Evolutionary conservation across 2,329 filamentous ascomycete species (phyloP).

Genomic region (Hymenoscyphus infarciens): DNA sequence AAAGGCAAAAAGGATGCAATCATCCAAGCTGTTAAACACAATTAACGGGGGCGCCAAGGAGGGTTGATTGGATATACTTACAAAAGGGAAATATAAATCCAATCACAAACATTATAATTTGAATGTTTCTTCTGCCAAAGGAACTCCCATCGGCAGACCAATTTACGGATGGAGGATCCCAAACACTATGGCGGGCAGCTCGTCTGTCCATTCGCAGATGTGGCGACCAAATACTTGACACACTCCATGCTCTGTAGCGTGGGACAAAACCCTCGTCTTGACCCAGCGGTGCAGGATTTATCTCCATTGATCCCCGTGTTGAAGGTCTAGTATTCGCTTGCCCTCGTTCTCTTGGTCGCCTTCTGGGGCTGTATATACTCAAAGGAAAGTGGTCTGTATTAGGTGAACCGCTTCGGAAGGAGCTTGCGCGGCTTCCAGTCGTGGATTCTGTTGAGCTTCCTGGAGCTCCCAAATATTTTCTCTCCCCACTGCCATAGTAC

Average conservation of each 20-base stretch:
- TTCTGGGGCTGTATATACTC: conserved; percentile 45
- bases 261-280: conserved; percentile 18
- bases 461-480: conserved; percentile 44
- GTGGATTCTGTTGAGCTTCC: conserved; percentile 31
- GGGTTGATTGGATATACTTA: conserved; percentile 41
- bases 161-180: conserved; percentile 69
- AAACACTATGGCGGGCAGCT: conserved; percentile 56
- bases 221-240: conserved; percentile 69
- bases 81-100: conserved; percentile 76
- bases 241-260: conserved; percentile 44
- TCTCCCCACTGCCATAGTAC: conserved; percentile 68
- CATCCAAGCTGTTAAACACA: conserved; percentile 63
- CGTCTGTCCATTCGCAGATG: conserved; percentile 65
- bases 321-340: conserved; percentile 30
- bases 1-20: conserved; percentile 71
- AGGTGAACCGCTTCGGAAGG: conserved; percentile 46
- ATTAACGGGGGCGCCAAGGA: conserved; percentile 9
- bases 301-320: conserved; percentile 43
- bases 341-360: conserved; percentile 41
- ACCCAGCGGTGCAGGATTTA: conserved; percentile 35
- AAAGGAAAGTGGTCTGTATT: conserved; percentile 47
- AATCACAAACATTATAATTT: conserved; percentile 69
- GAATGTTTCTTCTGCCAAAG: conserved; percentile 66
- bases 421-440: conserved; percentile 45
- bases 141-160: conserved; percentile 58